Conservation (phyloP, 2,329 filamentous ascomycete genomes). For the Fusarium cyanostomum region DNA sequence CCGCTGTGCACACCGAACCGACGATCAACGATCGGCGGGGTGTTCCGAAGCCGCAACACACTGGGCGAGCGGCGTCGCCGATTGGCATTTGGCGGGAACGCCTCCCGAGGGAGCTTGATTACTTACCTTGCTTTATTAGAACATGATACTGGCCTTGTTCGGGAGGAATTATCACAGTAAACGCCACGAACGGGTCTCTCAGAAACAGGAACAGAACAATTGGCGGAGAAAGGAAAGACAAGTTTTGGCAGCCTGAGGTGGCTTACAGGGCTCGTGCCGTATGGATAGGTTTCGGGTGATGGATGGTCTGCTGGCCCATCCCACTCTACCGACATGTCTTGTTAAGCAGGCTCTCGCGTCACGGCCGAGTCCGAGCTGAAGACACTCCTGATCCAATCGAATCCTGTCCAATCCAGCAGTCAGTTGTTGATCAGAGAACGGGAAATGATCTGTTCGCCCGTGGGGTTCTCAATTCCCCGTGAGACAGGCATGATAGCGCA, state of each 20-base stretch:
- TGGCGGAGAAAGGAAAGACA: not conserved
- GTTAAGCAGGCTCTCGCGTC: too few relatives aligned
- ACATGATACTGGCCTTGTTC: slow-evolving; percentile 22
- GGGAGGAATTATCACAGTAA: not conserved
- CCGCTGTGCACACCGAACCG: slow-evolving; percentile 8
- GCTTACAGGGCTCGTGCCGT: slow-evolving; percentile 1
- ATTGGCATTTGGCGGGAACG: slow-evolving; percentile 24
- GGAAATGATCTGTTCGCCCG: slow-evolving; percentile 19
- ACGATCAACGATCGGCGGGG: slow-evolving; percentile 34
- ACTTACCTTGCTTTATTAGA: not conserved
- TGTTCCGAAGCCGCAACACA: slow-evolving; percentile 27
- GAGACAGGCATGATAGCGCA: slow-evolving; percentile 1
- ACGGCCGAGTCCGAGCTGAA: not conserved
- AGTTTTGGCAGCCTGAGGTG: not conserved
- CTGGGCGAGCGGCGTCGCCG: slow-evolving; percentile 36
- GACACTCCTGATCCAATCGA: not conserved
- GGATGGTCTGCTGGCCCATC: slow-evolving; percentile 8
- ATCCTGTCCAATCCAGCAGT: slow-evolving; percentile 25
- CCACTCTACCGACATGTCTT: too few relatives aligned
- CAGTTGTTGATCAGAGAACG: slow-evolving; percentile 13
- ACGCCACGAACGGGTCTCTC: not conserved
- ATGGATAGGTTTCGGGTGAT: slow-evolving; percentile 13
- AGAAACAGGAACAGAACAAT: not conserved
- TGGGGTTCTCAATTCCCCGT: slow-evolving; percentile 11
- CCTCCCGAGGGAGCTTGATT: slow-evolving; percentile 8